Conservation (phyloP, 2,329 filamentous ascomycete species). For the Triangularia setosa region DNA sequence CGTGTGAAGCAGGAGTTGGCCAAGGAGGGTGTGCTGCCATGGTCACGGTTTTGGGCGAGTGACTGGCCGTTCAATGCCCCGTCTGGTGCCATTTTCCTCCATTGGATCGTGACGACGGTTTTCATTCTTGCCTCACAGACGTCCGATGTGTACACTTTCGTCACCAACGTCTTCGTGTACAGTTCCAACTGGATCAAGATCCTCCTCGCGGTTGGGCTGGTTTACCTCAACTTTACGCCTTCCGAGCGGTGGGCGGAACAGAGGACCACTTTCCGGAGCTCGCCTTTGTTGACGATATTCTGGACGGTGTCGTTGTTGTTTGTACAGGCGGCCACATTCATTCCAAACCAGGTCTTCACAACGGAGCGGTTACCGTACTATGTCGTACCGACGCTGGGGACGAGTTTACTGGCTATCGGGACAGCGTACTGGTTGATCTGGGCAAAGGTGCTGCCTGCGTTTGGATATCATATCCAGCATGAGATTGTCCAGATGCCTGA, state of each 20-base stretch:
- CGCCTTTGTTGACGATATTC: slow-evolving; percentile 29
- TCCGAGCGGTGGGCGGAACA: slow-evolving; percentile 29
- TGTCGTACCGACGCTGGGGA: slow-evolving; percentile 36
- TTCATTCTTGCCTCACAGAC: slow-evolving; percentile 31
- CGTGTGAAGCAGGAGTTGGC: slow-evolving; percentile 36
- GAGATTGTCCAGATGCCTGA: slow-evolving; percentile 32
- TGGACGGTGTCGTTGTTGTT: slow-evolving; percentile 30
- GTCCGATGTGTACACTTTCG: slow-evolving; percentile 30
- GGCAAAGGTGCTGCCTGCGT: slow-evolving; percentile 28
- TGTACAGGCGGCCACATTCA: slow-evolving; percentile 28
- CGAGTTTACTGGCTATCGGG: slow-evolving; percentile 29
- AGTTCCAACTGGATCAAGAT: slow-evolving; percentile 34
- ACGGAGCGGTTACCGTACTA: slow-evolving; percentile 23
- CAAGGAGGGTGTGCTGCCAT: slow-evolving; percentile 34
- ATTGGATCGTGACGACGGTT: slow-evolving; percentile 33
- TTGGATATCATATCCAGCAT: slow-evolving; percentile 31
- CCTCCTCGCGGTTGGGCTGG: slow-evolving; percentile 27
- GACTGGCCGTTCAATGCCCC: slow-evolving; percentile 35
- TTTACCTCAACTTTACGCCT: slow-evolving; percentile 30
- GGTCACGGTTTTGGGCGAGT: slow-evolving; percentile 33
- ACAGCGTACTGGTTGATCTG: slow-evolving; percentile 28
- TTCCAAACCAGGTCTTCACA: slow-evolving; percentile 22
- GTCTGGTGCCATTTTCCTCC: slow-evolving; percentile 32
- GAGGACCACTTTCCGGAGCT: slow-evolving; percentile 29
- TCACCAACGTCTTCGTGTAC: slow-evolving; percentile 34